Conservation (phyloP, 2,329 filamentous ascomycete species). For the Exophiala calicioides region DNA sequence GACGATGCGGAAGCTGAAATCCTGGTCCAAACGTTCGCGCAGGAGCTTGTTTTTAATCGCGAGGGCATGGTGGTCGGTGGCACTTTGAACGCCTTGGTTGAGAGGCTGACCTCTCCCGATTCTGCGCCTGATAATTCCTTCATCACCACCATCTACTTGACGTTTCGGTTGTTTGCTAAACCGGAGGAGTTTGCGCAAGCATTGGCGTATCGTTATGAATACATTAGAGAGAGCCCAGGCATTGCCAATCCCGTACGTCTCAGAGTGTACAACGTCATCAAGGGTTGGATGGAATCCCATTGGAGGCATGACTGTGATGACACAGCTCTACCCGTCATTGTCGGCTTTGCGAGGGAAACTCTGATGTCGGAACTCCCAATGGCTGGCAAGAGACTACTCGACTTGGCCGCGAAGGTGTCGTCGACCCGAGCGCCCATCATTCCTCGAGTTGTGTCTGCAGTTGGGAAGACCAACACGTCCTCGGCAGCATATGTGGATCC, state of each 20-base stretch:
- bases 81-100: constrained; percentile 85
- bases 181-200: constrained; percentile 75
- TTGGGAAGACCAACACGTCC: constrained; percentile 82
- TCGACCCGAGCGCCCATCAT: constrained; percentile 73
- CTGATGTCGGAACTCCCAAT: constrained; percentile 69
- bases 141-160: constrained; percentile 92
- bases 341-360: constrained; percentile 74
- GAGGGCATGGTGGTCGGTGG: constrained; percentile 94
- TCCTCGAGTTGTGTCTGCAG: constrained; percentile 78
- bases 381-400: constrained; percentile 76
- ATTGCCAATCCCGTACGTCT: constrained; percentile 80
- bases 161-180: constrained; percentile 88
- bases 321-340: constrained; percentile 72
- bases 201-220: constrained; percentile 89
- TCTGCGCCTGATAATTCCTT: constrained; percentile 89
- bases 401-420: constrained; percentile 76
- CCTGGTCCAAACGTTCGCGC: constrained; percentile 87
- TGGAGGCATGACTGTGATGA: constrained; percentile 84
- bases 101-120: constrained; percentile 89
- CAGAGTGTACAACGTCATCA: constrained; percentile 93
- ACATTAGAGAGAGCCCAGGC: constrained; percentile 75
- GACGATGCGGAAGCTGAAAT: constrained; percentile 81
- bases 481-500: constrained; percentile 69
- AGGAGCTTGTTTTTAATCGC: constrained; percentile 90
- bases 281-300: constrained; percentile 94